Conservation (phyloP, 208 protist genomes). For the Angomonas deanei region DNA sequence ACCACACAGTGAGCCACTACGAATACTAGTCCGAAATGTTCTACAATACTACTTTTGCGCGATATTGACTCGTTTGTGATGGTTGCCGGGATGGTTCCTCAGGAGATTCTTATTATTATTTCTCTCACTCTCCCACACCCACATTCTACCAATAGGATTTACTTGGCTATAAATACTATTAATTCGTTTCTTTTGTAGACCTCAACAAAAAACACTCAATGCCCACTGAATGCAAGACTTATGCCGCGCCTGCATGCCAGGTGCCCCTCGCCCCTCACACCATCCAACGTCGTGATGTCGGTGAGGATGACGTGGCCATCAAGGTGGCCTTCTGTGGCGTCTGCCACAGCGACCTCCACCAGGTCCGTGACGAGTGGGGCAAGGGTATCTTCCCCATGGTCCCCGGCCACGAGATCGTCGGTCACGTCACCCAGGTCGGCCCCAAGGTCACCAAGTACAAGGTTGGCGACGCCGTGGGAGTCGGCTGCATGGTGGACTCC, state of each 20-base stretch:
- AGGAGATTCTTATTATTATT: no score
- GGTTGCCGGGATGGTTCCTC: not conserved
- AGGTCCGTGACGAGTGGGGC: constrained; percentile 67
- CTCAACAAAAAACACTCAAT: constrained; percentile 14
- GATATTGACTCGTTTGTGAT: not conserved
- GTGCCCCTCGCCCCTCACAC: constrained; percentile 40
- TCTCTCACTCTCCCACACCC: no score
- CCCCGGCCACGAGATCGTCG: constrained; percentile 82
- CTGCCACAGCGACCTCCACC: constrained; percentile 82
- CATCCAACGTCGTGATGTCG: constrained; percentile 44
- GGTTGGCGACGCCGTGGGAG: constrained; percentile 75
- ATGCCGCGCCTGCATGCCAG: constrained; percentile 31
- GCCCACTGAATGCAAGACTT: constrained; percentile 40
- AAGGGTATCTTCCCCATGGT: constrained; percentile 59
- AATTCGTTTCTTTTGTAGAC: not conserved
- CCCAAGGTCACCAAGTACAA: constrained; percentile 65
- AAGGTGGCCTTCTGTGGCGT: constrained; percentile 68
- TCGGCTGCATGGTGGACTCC: constrained; percentile 89
- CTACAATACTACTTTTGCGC: no score
- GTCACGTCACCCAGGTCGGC: constrained; percentile 62
- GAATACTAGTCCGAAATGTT: no score
- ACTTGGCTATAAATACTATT: no score
- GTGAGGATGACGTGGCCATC: constrained; percentile 48
- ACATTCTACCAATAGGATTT: no score
- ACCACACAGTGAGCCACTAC: no score